Evolutionary conservation across 305 asterid species (phyloP), one percentile per base, ranked within the genome.

Genomic region (Fraxinus ornus): DNA sequence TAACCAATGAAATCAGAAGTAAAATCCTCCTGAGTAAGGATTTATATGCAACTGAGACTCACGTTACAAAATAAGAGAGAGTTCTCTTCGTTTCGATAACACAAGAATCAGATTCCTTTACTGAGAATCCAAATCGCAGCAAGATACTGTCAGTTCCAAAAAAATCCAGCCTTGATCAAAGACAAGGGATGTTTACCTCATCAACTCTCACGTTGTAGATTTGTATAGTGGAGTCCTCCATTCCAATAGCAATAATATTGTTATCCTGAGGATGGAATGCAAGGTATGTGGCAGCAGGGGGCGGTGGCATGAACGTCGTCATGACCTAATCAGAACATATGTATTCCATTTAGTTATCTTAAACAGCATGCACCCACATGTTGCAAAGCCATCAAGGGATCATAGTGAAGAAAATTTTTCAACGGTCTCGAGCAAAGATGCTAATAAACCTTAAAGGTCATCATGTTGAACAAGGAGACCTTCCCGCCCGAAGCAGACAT

Each of bases 401-500:
- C 13, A 52, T 52, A 79, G 60, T 19, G 17, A 83, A 41, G 37
- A 30, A 77, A 19, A 35, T 64, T 21, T 37, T 19, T 19, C 36
- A 26, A 72, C 37, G 44, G 24, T 55, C 82, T 77, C 80, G 80
- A 76, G 55, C 36, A 62, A 79, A 77, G 71, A 36, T 9, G 80
- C 47, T 26, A 24, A 79, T 84, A 78, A 83, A 95, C 99, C 99
- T 95, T 94, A 83, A 94, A 95, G 72, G 97, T 94, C 99, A 95
- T 95, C 99, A 95, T 95, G 89, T 95, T 95, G 91, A 95, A 95
- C 89, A 95, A 88, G 81, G 99, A 95, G 78, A 95, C 95, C 85
- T 93, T 95, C 83, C 99, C 99, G 36, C 99, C 99, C 4, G 99
- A 94, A 79, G 98, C 99, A 80, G 99, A 95, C 99, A 95, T 95